phyloP scores from a whole-genome alignment of 129 eudicot genomes.

The Glebionis coronaria region DNA sequence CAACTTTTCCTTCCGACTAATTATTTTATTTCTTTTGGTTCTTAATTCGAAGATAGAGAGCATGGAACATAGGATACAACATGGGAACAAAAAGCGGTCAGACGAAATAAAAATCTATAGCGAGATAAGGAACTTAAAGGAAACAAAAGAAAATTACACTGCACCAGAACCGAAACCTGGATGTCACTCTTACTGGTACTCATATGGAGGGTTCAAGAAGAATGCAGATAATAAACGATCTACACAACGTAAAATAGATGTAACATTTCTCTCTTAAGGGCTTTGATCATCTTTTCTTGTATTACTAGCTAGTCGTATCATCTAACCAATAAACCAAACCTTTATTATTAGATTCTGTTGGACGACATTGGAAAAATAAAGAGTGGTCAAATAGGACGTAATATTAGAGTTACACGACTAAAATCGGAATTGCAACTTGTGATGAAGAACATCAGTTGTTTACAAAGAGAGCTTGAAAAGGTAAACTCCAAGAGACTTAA shows the following conservation, averaged over 20 bases:
- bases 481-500: slow-evolving; percentile 14
- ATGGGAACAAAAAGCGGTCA: slow-evolving; percentile 14
- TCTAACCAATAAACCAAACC: neutral
- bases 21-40: no score
- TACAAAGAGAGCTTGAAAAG: slow-evolving; percentile 16
- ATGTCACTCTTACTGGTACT: neutral
- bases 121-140: slow-evolving; percentile 5
- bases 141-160: neutral
- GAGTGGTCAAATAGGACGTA: slow-evolving; percentile 12
- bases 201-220: neutral
- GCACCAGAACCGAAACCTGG: slow-evolving; percentile 15
- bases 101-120: slow-evolving; percentile 15
- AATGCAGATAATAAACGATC: slow-evolving; percentile 1
- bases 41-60: slow-evolving; percentile 2
- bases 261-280: neutral
- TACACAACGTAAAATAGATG: slow-evolving; percentile 14
- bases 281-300: neutral
- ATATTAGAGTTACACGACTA: slow-evolving; percentile 14
- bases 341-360: slow-evolving; percentile 12
- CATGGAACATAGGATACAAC: slow-evolving; percentile 19
- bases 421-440: slow-evolving; percentile 12
- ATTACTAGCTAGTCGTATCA: neutral
- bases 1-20: no score
- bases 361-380: slow-evolving; percentile 6
- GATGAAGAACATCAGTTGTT: slow-evolving; percentile 5